phyloP scores from a whole-genome alignment of 2,329 filamentous ascomycete species.

The Colletotrichum sojae region DNA sequence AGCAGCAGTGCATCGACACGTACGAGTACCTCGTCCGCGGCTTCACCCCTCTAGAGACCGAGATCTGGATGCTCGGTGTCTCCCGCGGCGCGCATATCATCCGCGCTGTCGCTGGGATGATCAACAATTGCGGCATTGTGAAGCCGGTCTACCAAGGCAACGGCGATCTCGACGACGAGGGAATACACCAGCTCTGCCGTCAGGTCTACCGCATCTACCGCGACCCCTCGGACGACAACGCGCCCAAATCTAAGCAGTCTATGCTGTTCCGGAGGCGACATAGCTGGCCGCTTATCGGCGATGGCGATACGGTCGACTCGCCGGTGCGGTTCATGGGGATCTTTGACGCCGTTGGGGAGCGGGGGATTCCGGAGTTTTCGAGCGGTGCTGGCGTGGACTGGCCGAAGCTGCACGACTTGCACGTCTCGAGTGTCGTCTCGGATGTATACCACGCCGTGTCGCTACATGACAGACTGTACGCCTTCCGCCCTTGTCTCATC shows the following conservation, averaged over 20 bases:
- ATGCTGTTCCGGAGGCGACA: slow-evolving; percentile 36
- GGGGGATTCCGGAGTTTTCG: slow-evolving; percentile 42
- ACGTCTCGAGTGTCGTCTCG: slow-evolving; percentile 45
- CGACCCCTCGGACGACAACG: slow-evolving; percentile 38
- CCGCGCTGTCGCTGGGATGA: slow-evolving; percentile 46
- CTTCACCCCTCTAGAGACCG: slow-evolving; percentile 28
- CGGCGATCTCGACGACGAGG: slow-evolving; percentile 21
- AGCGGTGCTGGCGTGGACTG: slow-evolving; percentile 44
- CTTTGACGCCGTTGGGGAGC: slow-evolving; percentile 45
- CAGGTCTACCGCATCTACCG: slow-evolving; percentile 46
- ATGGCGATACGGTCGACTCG: slow-evolving; percentile 33
- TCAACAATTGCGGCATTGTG: slow-evolving; percentile 49
- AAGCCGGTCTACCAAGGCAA: slow-evolving; percentile 26
- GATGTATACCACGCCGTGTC: slow-evolving; percentile 45
- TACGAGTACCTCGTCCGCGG: slow-evolving; percentile 40
- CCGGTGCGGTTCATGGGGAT: slow-evolving; percentile 45
- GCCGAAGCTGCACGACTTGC: slow-evolving; percentile 46
- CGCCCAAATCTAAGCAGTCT: slow-evolving; percentile 41
- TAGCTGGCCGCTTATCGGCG: slow-evolving; percentile 37
- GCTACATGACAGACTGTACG: slow-evolving; percentile 43
- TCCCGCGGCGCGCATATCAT: slow-evolving; percentile 46
- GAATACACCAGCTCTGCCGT: slow-evolving; percentile 37
- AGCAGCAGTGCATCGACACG: slow-evolving; percentile 40
- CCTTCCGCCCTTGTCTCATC: slow-evolving; percentile 43
- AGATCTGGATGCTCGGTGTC: slow-evolving; percentile 48